phyloP scores from a whole-genome alignment of 2,329 filamentous ascomycete species.

The Orbilia brochopaga region DNA sequence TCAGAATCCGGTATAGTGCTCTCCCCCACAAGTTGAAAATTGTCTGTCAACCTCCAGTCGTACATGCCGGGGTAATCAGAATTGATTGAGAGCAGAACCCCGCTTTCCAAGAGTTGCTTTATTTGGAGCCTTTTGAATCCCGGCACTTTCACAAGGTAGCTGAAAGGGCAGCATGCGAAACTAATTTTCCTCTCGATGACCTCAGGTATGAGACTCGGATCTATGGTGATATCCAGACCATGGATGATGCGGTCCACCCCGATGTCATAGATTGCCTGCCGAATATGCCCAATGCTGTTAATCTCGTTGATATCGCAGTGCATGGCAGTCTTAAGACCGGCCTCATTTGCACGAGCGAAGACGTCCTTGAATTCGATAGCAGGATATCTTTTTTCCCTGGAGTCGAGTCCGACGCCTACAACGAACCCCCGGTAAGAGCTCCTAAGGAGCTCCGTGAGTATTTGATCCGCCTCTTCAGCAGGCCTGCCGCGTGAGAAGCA shows the following conservation, averaged over 20 bases:
- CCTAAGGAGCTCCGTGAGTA: constrained; percentile 63
- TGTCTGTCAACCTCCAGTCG: constrained; percentile 66
- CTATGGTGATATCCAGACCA: constrained; percentile 70
- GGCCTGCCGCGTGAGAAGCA: constrained; percentile 76
- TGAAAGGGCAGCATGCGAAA: constrained; percentile 75
- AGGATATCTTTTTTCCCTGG: constrained; percentile 65
- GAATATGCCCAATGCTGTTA: constrained; percentile 65
- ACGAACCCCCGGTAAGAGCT: constrained; percentile 60
- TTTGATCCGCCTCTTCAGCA: constrained; percentile 63
- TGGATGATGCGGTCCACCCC: constrained; percentile 74
- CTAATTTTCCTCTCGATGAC: constrained; percentile 67
- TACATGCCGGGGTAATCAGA: constrained; percentile 77
- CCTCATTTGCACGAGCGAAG: constrained; percentile 64
- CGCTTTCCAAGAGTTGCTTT: constrained; percentile 67
- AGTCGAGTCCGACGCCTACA: constrained; percentile 71
- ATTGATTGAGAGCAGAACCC: constrained; percentile 74
- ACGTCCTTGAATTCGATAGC: constrained; percentile 68
- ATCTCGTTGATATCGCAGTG: constrained; percentile 71
- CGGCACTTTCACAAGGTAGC: constrained; percentile 66
- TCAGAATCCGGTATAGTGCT: too few relatives aligned
- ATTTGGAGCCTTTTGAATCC: constrained; percentile 67
- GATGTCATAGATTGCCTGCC: constrained; percentile 68
- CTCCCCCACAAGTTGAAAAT: too few relatives aligned
- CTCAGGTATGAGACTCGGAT: constrained; percentile 65
- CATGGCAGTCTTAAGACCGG: constrained; percentile 69